These are phyloP conservation scores for Didymella lethalis DNA, from an alignment of 2,329 filamentous ascomycete genomes.

Conservation along the genomic window DNA sequence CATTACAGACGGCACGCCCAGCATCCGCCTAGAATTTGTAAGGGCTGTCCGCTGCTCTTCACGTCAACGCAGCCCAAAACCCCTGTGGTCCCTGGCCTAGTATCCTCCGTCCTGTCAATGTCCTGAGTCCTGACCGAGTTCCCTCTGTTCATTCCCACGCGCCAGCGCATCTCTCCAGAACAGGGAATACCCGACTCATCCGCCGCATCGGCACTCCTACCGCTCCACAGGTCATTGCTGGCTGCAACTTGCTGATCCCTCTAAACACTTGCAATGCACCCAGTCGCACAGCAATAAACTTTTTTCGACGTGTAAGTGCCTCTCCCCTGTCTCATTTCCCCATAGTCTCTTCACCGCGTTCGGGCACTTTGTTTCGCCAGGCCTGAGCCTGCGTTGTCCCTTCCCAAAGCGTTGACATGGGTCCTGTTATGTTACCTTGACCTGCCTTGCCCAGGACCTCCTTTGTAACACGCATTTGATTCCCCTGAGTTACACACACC, in stretches of 20 bases:
- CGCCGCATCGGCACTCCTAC: slow-evolving; percentile 39
- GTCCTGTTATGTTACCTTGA: slow-evolving; percentile 43
- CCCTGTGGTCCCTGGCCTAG: slow-evolving; percentile 43
- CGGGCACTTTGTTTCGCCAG: slow-evolving; percentile 44
- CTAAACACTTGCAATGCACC: slow-evolving; percentile 36
- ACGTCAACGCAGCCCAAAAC: slow-evolving; percentile 30
- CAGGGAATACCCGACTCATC: slow-evolving; percentile 46
- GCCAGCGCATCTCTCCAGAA: slow-evolving; percentile 39
- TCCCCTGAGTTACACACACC: slow-evolving; percentile 42
- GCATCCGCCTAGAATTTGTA: slow-evolving; percentile 30
- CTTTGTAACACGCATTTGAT: slow-evolving; percentile 48
- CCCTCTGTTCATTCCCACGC: slow-evolving; percentile 21
- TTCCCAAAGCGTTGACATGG: slow-evolving; percentile 45
- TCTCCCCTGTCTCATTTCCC: slow-evolving; percentile 49
- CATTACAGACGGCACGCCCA: slow-evolving; percentile 24
- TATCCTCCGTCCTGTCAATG: slow-evolving; percentile 29
- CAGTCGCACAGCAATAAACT: slow-evolving; percentile 31
- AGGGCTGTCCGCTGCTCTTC: slow-evolving; percentile 4
- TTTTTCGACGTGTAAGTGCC: slow-evolving; percentile 34
- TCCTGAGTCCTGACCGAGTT: slow-evolving; percentile 36
- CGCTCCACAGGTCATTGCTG: slow-evolving; percentile 37
- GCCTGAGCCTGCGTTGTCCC: slow-evolving; percentile 23
- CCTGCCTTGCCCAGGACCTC: slow-evolving; percentile 41
- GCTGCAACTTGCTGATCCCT: slow-evolving; percentile 37
- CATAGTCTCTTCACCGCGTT: slow-evolving; percentile 28